Base-by-base conservation (phyloP, 1,139 yeast species). In the Yamadazyma trypodendri region DNA sequence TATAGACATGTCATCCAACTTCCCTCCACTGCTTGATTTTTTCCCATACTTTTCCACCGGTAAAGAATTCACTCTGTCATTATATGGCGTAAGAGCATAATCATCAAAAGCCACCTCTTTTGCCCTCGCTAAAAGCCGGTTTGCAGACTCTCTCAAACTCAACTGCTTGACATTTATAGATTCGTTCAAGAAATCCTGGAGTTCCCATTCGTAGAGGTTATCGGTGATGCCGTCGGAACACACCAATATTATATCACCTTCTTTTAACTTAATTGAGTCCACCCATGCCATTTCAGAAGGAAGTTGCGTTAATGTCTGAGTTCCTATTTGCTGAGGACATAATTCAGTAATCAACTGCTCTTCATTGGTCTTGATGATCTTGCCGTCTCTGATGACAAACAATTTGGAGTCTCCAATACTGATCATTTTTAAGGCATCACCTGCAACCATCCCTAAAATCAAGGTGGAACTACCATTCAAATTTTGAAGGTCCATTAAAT, bases 151-250 rank as follows among this genome's bases (percentile, higher is more conserved):
- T 38, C 66, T 68, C 38, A 73, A 49, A 36, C 49, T 56, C 35
- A 56, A 54, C 13, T 60, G 57, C 28, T 55, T 63, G 32, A 39
- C 45, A 35, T 50, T 53, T 27, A 69, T 31, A 33, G 52, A 60
- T 30, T 63, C 65, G 32, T 66, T 61, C 15, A 75, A 49, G 32
- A 58, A 58, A 31, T 68, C 60, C 14, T 61, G 44, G 10, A 77
- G 65, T 50, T 77, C 81, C 56, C 66, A 63, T 28, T 67, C 70
- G 48, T 72, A 76, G 35, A 77, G 56, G 45, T 77, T 77, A 50
- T 77, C 82, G 1, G 77, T 65, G 10, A 77, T 66, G 1, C 82
- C 82, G 52, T 77, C 82, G 1, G 80, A 73, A 43, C 80, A 74
- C 41, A 73, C 47, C 17, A 75, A 53, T 1, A 77, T 51, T 10